Evolutionary conservation across 2,329 filamentous ascomycete genomes (phyloP), one percentile per base, ranked within the genome.

Genomic region (Huntiella moniliformis): DNA sequence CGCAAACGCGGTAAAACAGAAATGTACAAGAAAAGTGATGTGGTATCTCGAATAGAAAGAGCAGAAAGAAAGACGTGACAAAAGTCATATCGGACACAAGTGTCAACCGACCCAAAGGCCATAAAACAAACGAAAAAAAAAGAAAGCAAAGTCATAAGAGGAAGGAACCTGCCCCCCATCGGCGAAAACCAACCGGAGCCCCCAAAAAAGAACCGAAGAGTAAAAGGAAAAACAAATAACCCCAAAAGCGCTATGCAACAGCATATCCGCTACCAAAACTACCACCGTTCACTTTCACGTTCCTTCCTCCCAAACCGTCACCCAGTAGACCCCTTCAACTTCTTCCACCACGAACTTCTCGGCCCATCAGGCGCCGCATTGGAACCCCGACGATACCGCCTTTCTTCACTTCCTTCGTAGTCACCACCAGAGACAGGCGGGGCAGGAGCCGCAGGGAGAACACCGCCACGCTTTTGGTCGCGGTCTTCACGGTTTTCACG

Each of bases 281-380:
- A 12, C 18, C 34, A 15, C 37, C 22, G 31, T 13, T 15, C 43
- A 33, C 4, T 8, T 11, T 13, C 17, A 32, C 32, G 34, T 31
- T 32, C 39, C 36, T 40, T 35, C 17, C 8, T 13, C 35, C 32
- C 35, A 12, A 47, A 28, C 22, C 22, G 48, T 50, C 45, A 50
- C 8, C 44, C 41, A 42, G 46, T 46, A 56, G 51, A 61, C 45
- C 65, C 64, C 4, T 66, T 67, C 44, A 73, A 57, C 61, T 73
- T 74, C 60, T 62, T 70, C 72, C 72, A 76, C 71, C 72, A 74
- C 52, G 70, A 73, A 51, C 66, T 71, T 48, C 69, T 62, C 15
- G 70, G 70, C 10, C 67, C 62, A 8, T 61, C 51, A 46, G 71
- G 67, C 51, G 62, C 61, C 16, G 62, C 54, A 15, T 63, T 61